Conservation (phyloP, 176 grass and related monocot genomes). For the Oryza brachyantha region DNA sequence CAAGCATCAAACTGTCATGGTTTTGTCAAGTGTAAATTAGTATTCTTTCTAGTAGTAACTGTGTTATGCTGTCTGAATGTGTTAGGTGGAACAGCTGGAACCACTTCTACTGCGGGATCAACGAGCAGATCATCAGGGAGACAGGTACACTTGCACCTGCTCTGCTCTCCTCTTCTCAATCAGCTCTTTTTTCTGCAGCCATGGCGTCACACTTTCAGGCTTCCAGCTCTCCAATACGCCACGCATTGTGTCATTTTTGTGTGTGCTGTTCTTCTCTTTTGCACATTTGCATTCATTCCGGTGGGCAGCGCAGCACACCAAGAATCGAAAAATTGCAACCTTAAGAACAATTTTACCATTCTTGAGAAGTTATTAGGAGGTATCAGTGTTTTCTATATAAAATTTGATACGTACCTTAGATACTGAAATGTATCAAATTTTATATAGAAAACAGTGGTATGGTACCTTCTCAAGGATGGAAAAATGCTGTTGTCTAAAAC, state of each 20-base stretch:
- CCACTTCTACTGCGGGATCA: constrained; percentile 72
- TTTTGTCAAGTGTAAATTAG: background rate
- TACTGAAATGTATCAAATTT: too few species aligned
- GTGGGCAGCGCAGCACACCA: background rate
- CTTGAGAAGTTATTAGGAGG: too few species aligned
- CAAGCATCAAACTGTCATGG: background rate
- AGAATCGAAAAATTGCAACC: background rate
- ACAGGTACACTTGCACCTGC: constrained; percentile 43
- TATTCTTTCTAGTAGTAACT: background rate
- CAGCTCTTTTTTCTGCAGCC: background rate
- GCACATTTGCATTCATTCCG: background rate
- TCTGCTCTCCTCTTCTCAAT: background rate
- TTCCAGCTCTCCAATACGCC: background rate
- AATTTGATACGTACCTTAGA: too few species aligned
- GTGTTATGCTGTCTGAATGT: background rate
- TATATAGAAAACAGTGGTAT: too few species aligned
- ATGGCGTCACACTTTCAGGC: background rate
- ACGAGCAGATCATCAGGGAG: constrained; percentile 64
- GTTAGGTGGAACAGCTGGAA: constrained; percentile 98
- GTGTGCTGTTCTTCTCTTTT: background rate
- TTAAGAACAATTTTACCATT: too few species aligned
- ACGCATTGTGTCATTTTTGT: background rate
- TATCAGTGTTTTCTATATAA: too few species aligned
- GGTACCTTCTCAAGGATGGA: too few species aligned
- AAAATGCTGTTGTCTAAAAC: too few species aligned